Conservation (phyloP, 495 filamentous ascomycete genomes). For the Chaetomium cochliodes region DNA sequence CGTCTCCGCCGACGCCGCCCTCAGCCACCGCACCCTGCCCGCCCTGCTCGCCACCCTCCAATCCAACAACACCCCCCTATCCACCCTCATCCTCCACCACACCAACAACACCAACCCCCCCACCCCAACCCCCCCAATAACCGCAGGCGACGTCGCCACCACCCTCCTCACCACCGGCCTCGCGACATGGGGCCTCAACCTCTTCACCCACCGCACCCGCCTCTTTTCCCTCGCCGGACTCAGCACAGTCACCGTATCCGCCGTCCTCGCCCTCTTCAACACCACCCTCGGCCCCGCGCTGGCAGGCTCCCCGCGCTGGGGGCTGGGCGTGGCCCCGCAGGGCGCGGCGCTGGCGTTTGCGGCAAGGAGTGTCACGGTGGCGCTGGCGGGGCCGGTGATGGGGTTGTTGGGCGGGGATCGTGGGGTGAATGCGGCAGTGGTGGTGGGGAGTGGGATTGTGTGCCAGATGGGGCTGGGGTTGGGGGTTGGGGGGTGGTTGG, state of each 20-base stretch:
- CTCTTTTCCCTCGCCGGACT: slow-evolving; percentile 42
- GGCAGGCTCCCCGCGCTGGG: slow-evolving; percentile 30
- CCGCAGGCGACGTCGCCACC: slow-evolving; percentile 46
- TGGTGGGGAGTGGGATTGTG: slow-evolving; percentile 47
- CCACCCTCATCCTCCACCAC: slow-evolving; percentile 33
- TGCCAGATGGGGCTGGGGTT: slow-evolving; percentile 45
- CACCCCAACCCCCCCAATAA: slow-evolving; percentile 12
- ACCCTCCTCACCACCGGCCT: slow-evolving; percentile 48
- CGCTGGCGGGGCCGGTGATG: slow-evolving; percentile 42
- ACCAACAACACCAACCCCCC: background rate
- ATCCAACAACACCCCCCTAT: slow-evolving; percentile 37
- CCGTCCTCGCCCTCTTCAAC: slow-evolving; percentile 37
- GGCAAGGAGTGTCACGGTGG: slow-evolving; percentile 47
- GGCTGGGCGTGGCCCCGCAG: slow-evolving; percentile 33
- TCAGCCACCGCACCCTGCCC: slow-evolving; percentile 28
- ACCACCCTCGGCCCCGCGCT: slow-evolving; percentile 38
- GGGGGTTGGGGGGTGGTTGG: slow-evolving; percentile 39
- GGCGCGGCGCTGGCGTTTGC: slow-evolving; percentile 44
- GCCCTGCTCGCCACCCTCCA: slow-evolving; percentile 38
- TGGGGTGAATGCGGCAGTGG: slow-evolving; percentile 46
- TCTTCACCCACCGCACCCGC: slow-evolving; percentile 47
- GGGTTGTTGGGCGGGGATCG: slow-evolving; percentile 40
- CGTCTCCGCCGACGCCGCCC: slow-evolving; percentile 37
- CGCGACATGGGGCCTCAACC: slow-evolving; percentile 48
- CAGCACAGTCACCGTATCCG: slow-evolving; percentile 36